These are phyloP conservation scores for Lepidium sativum DNA, from an alignment of 345 rosid genomes.

Conservation along the genomic window DNA sequence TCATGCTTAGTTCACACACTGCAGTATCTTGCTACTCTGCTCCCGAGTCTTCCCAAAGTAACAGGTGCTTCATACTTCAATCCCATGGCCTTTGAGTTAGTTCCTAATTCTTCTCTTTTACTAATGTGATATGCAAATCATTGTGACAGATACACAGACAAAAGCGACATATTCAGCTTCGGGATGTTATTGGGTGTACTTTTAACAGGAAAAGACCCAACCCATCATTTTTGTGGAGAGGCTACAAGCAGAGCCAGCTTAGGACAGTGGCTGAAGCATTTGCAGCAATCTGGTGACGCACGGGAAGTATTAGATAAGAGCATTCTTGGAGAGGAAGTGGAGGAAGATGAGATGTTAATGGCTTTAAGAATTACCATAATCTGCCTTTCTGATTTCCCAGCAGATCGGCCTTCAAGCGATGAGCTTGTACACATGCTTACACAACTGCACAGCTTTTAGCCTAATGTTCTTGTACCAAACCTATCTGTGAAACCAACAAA, in stretches of 20 bases:
- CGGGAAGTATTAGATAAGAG: conserved; percentile 74
- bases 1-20: conserved; percentile 47
- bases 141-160: conserved; percentile 65
- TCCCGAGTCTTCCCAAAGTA: conserved; percentile 66
- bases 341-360: conserved; percentile 98
- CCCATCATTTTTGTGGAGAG: conserved; percentile 55
- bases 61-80: conserved; percentile 46
- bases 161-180: conserved; percentile 86
- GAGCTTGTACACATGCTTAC: conserved; percentile 93
- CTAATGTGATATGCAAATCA: conserved; percentile 3
- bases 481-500: neutral
- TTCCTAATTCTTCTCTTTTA: neutral
- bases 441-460: conserved; percentile 81
- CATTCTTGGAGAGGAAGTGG: conserved; percentile 80
- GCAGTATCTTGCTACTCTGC: conserved; percentile 49
- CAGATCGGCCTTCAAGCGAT: conserved; percentile 87
- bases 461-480: neutral
- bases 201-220: conserved; percentile 75
- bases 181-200: conserved; percentile 87
- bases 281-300: conserved; percentile 84
- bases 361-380: conserved; percentile 80
- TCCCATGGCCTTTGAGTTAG: neutral
- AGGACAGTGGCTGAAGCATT: conserved; percentile 74
- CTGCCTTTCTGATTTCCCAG: conserved; percentile 81
- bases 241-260: conserved; percentile 51